phyloP scores from a whole-genome alignment of 805 yeast genomes.

The Barnettozyma botsteinii region DNA sequence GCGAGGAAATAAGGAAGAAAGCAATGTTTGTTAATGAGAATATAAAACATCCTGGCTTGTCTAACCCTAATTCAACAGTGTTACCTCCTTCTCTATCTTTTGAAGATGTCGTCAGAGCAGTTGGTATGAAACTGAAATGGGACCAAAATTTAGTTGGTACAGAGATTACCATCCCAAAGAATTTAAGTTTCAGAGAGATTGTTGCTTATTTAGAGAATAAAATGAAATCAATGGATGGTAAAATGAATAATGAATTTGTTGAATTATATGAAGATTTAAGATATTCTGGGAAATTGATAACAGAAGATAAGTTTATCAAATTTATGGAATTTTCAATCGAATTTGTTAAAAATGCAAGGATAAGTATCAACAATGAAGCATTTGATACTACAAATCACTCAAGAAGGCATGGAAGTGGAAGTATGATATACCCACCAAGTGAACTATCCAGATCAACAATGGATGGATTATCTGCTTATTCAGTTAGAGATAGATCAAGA shows the following conservation, averaged over 20 bases:
- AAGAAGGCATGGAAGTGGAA: neutral
- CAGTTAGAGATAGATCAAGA: constrained; percentile 4
- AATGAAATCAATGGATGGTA: constrained; percentile 16
- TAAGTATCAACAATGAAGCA: constrained; percentile 5
- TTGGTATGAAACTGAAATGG: constrained; percentile 52
- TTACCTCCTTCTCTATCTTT: constrained; percentile 36
- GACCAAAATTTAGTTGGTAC: constrained; percentile 36
- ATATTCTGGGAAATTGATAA: constrained; percentile 57
- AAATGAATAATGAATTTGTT: constrained; percentile 31
- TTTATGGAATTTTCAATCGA: constrained; percentile 45
- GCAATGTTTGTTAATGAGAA: constrained; percentile 37
- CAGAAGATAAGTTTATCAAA: constrained; percentile 51
- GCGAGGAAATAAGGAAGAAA: constrained; percentile 34
- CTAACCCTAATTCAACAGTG: constrained; percentile 33
- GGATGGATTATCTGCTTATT: constrained; percentile 9
- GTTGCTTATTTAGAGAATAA: constrained; percentile 30
- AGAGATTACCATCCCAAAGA: constrained; percentile 30
- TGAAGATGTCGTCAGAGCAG: constrained; percentile 54
- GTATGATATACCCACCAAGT: constrained; percentile 6
- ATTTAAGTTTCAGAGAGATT: constrained; percentile 38
- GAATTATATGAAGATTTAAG: constrained; percentile 60
- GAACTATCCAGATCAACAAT: constrained; percentile 6
- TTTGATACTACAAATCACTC: neutral
- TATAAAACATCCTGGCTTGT: constrained; percentile 48
- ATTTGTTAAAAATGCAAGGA: constrained; percentile 25